Base-by-base conservation (phyloP, 768 basidiomycete genomes). In the Rossbeevera mucosa region DNA sequence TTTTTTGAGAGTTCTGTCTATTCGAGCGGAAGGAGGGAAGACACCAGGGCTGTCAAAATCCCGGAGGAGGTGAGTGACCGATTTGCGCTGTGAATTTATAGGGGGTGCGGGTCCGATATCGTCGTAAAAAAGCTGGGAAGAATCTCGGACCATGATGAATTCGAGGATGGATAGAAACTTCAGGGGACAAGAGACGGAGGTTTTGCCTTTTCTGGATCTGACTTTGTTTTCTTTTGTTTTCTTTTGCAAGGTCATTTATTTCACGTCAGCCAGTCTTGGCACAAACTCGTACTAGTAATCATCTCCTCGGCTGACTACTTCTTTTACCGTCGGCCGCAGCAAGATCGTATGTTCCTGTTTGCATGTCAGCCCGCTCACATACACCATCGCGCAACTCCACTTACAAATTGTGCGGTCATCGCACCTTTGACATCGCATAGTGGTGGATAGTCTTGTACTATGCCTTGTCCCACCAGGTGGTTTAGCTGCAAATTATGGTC, bases 391-490 rank as follows among this genome's bases (percentile, higher is more conserved):
- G 57, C 12, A 11, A 29, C 44, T 51, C 41, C 31, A 18, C 83
- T 56, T 61, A 90, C 88, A 67, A 88, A 89, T 75, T 97, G 95
- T 9, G 95, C 95, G 0, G 94, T 96, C 91, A 94, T 96, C 2
- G 86, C 81, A 36, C 85, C 94, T 47, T 73, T 75, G 48, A 82
- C 80, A 67, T 98, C 96, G 59, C 83, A 88, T 31, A 99, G 75
- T 0, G 96, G 96, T 9, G 92, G 96, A 67, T 98, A 97, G 56
- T 88, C 91, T 58, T 86, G 82, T 2, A 99, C 93, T 49, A 97
- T 83, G 1, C 86, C 88, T 70, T 93, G 87, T 40, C 79, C 72
- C 24, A 99, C 96, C 7, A 98, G 77, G 58, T 95, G 82, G 61
- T 94, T 94, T 45, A 97, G 74, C 93, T 94, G 60, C 33, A 47